Base-by-base conservation (phyloP, 176 grass and related monocot genomes). In the Eremochloa ophiuroides region DNA sequence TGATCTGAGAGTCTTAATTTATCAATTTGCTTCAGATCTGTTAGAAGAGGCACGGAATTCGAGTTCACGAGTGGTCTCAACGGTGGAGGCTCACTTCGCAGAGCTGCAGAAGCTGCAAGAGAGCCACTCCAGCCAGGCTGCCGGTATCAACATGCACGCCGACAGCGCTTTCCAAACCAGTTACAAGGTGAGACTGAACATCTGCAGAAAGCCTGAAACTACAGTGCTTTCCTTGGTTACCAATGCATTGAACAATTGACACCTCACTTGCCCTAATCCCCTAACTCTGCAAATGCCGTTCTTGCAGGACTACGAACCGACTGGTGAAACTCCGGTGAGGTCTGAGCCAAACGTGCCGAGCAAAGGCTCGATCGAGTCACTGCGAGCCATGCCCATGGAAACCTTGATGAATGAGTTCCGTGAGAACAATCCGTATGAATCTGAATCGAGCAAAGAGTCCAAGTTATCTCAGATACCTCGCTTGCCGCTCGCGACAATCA, bases 351-450 rank as follows among this genome's bases (percentile, higher is more conserved):
- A 91, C 1, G 85, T 99, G 8, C 96, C 96, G n/a, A 93, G 93
- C 89, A 99, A 85, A 88, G 77, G 78, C 3, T 14, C 67, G 2
- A 99, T 99, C 1, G 97, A 99, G 83, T 99, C 93, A 7, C 71
- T 99, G 44, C 88, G 91, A 41, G 89, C 97, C 20, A 88, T 99
- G 93, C 97, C 97, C 13, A 86, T 99, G 33, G 93, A 99, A 79
- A 59, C 86, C 35, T 82, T 99, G 27, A 63, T 77, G 31, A 85
- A 81, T 13, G 97, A 99, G 46, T 99, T 99, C 82, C 89, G 93
- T 2, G 97, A 99, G 82, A 96, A 92, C 42, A 85, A 95, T 72
- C 97, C 97, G 1, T 91, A 93, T 11, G 93, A 95, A 22, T 83
- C 86, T 5, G 93, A 95, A 17, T 90, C 86, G 4, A 83, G 81